These are phyloP conservation scores for Diaporthe eres DNA, from an alignment of 2,329 filamentous ascomycete genomes.

Conservation along the genomic window DNA sequence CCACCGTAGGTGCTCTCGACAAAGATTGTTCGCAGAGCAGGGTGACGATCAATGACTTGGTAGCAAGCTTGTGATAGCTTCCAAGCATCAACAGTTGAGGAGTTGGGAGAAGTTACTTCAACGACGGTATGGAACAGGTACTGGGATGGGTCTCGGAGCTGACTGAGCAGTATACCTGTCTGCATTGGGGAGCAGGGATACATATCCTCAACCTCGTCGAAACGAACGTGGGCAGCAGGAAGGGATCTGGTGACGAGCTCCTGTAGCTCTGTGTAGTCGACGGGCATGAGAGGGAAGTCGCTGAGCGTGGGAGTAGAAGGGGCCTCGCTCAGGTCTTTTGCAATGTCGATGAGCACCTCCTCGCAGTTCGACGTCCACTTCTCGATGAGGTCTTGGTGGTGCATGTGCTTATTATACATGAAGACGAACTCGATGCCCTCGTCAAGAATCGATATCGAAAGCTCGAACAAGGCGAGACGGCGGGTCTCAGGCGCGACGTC, in stretches of 20 bases:
- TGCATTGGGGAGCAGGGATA: conserved; percentile 47
- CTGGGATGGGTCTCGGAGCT: conserved; percentile 44
- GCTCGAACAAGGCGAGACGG: conserved; percentile 6
- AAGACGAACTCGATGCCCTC: background rate
- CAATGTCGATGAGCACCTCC: conserved; percentile 1
- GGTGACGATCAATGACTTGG: conserved; percentile 44
- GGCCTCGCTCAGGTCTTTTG: background rate
- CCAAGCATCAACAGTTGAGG: conserved; percentile 20
- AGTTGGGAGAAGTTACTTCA: conserved; percentile 32
- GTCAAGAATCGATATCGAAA: conserved; percentile 9
- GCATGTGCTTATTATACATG: conserved; percentile 7
- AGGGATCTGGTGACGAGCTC: conserved; percentile 40
- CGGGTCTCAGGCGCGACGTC: conserved; percentile 12
- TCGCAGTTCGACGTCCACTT: background rate
- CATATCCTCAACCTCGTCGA: conserved; percentile 45
- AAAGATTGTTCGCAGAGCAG: conserved; percentile 45
- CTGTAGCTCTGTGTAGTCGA: conserved; percentile 44
- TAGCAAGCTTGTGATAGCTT: conserved; percentile 43
- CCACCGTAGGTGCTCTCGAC: conserved; percentile 44
- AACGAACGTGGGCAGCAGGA: conserved; percentile 39
- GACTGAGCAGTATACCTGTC: conserved; percentile 46
- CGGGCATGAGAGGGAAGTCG: conserved; percentile 45
- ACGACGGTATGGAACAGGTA: conserved; percentile 44
- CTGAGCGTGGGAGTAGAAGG: conserved; percentile 45
- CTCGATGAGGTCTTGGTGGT: conserved; percentile 1